Evolutionary conservation across 352 stramenopile species (phyloP), one percentile per base, ranked within the genome.

Genomic region (Phytophthora aleatoria): DNA sequence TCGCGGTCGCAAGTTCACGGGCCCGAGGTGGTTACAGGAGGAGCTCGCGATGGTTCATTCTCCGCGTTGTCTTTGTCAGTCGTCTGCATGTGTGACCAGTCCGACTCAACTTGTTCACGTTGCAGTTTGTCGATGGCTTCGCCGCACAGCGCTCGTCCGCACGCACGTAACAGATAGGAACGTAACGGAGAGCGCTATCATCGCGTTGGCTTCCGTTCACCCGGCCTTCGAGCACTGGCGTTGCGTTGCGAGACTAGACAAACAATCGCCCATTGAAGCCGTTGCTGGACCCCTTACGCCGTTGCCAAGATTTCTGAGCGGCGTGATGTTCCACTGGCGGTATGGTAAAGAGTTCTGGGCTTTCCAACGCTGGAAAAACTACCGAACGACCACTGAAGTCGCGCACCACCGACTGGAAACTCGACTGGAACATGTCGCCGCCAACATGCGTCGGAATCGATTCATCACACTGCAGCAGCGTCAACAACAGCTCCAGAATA

Each of bases 341-440:
- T 61, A 76, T 13, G 63, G 66, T 0, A 61, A 63, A 13, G 63
- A 53, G 26, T 73, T 79, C n/a, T 9, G 55, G 10, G 76, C 73
- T 9, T 79, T 85, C 26, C 64, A 76, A 30, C 58, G 51, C 26
- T 83, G 73, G 74, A 82, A 81, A 36, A 67, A 66, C 38, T 27
- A 55, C 30, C 10, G 6, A 5, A 67, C 31, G 9, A 77, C 54
- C n/a, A 24, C 48, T 7, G 48, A 69, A 9, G 54, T 77, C 20
- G 33, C 42, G 0, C 71, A 81, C 39, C 50, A 73, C 36, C 68
- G 44, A 2, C 57, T 85, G 3, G 61, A 62, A 38, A 67, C 60
- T n/a, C 57, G 66, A 16, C 20, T 81, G 24, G 67, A 81, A 2
- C n/a, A 51, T 2, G 61, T 85, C 10, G 28, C 51, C 1, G 48